Percentiles rank a stretch among this genome's conserved stretches.
Conservation (phyloP, 495 filamentous ascomycete genomes). For the Tuber melanosporum region DNA sequence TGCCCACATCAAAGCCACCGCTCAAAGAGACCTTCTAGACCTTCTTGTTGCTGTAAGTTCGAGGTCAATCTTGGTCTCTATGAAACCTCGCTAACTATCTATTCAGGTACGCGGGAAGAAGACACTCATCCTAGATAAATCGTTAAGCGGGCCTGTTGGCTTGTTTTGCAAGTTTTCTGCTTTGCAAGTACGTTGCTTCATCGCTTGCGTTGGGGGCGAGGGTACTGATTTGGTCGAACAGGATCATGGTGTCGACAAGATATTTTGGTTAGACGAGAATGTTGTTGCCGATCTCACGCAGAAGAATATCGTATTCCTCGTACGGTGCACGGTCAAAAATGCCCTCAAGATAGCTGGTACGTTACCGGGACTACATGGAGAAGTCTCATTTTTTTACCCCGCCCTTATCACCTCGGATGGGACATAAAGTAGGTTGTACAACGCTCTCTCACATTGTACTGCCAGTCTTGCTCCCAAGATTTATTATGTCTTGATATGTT, state of each 20-base stretch:
- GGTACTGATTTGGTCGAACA: slow-evolving; percentile 44
- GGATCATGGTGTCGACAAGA: slow-evolving; percentile 93
- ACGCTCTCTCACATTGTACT: slow-evolving; percentile 56
- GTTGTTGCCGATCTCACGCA: slow-evolving; percentile 82
- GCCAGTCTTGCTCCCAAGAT: slow-evolving; percentile 64
- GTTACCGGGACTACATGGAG: slow-evolving; percentile 41
- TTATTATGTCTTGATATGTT: slow-evolving; percentile 36
- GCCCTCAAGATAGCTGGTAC: slow-evolving; percentile 82
- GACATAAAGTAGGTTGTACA: slow-evolving; percentile 59
- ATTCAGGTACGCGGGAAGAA: slow-evolving; percentile 92
- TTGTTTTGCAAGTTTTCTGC: slow-evolving; percentile 89
- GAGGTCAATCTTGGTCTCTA: slow-evolving; percentile 29
- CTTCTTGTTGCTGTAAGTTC: slow-evolving; percentile 85
- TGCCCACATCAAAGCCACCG: slow-evolving; percentile 72
- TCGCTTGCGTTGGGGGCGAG: neutral
- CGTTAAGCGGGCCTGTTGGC: slow-evolving; percentile 80
- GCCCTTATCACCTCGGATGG: slow-evolving; percentile 37
- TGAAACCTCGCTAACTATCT: slow-evolving; percentile 34
- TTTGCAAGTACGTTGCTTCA: slow-evolving; percentile 48
- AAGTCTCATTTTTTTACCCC: neutral
- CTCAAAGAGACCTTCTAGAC: slow-evolving; percentile 74
- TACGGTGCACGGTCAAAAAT: slow-evolving; percentile 71
- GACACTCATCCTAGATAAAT: slow-evolving; percentile 88
- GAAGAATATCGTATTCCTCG: slow-evolving; percentile 90
- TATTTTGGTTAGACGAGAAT: slow-evolving; percentile 92